Evolutionary conservation across 1,139 yeast genomes (phyloP).

Genomic region (Zygotorulaspora mrakii): DNA sequence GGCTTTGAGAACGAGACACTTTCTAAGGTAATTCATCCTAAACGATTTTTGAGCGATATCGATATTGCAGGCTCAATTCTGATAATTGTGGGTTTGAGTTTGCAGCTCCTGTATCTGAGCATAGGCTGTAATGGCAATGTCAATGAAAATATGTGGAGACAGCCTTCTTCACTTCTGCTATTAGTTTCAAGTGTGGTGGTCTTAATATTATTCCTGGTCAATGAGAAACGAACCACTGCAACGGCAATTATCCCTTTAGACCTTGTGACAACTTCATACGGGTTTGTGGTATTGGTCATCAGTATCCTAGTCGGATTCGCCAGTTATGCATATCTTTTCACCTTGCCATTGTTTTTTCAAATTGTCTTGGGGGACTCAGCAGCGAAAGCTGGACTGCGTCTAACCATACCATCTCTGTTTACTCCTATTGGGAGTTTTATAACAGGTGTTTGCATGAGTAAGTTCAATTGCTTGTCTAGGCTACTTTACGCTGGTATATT

Average conservation of each 20-base stretch:
- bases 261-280: conserved; percentile 33
- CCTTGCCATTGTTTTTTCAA: conserved; percentile 43
- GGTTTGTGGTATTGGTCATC: conserved; percentile 34
- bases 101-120: conserved; percentile 37
- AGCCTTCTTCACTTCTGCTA: conserved; percentile 10
- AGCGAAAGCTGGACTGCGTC: conserved; percentile 27
- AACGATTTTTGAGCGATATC: conserved; percentile 46
- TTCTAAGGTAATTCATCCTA: conserved; percentile 38
- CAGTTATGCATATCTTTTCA: conserved; percentile 41
- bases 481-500: conserved; percentile 37
- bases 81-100: conserved; percentile 43
- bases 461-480: conserved; percentile 26
- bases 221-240: conserved; percentile 38
- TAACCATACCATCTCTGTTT: conserved; percentile 42
- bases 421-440: conserved; percentile 43
- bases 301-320: conserved; percentile 42
- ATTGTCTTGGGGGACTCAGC: conserved; percentile 22
- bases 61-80: conserved; percentile 65
- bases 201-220: conserved; percentile 18
- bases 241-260: conserved; percentile 42
- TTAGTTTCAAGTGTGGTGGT: conserved; percentile 19
- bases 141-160: conserved; percentile 9
- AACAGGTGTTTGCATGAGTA: conserved; percentile 40
- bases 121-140: conserved; percentile 19
- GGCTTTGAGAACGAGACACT: conserved; percentile 12